Evolutionary conservation across 1,284 basidiomycete genomes (phyloP).

Genomic region (Wallemia mellicola): DNA sequence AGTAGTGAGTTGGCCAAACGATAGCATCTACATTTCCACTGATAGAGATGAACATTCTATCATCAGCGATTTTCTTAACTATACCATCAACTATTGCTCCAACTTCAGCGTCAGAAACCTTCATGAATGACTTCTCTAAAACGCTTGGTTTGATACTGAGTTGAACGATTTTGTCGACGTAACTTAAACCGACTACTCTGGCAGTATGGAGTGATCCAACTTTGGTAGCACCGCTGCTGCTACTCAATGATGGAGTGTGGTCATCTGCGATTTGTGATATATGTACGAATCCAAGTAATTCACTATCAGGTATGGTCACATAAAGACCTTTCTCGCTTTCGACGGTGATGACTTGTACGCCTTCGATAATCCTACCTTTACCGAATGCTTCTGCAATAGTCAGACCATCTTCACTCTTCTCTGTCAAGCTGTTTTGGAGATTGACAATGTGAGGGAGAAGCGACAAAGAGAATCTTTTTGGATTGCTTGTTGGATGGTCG

Average conservation of each 20-base stretch:
- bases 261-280: conserved; percentile 86
- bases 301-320: conserved; percentile 22
- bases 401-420: conserved; percentile 2
- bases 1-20: conserved; percentile 80
- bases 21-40: conserved; percentile 68
- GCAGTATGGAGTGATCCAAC: conserved; percentile 48
- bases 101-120: conserved; percentile 50
- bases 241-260: conserved; percentile 42
- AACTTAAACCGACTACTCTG: conserved; percentile 63
- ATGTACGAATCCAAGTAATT: conserved; percentile 42
- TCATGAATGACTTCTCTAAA: conserved; percentile 60
- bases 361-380: conserved; percentile 37
- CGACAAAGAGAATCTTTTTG: conserved; percentile 38
- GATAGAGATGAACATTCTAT: conserved; percentile 52
- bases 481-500: conserved; percentile 22
- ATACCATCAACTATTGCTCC: conserved; percentile 50
- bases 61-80: conserved; percentile 48
- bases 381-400: conserved; percentile 27
- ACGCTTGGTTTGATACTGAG: conserved; percentile 56
- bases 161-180: conserved; percentile 63
- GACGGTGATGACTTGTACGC: conserved; percentile 37
- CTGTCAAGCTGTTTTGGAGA: conserved; percentile 14
- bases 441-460: conserved; percentile 39
- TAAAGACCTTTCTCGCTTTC: conserved; percentile 55
- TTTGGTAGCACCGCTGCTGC: conserved; percentile 45